Base-by-base conservation (phyloP, 2,329 filamentous ascomycete species). In the Clarireedia sp. region DNA sequence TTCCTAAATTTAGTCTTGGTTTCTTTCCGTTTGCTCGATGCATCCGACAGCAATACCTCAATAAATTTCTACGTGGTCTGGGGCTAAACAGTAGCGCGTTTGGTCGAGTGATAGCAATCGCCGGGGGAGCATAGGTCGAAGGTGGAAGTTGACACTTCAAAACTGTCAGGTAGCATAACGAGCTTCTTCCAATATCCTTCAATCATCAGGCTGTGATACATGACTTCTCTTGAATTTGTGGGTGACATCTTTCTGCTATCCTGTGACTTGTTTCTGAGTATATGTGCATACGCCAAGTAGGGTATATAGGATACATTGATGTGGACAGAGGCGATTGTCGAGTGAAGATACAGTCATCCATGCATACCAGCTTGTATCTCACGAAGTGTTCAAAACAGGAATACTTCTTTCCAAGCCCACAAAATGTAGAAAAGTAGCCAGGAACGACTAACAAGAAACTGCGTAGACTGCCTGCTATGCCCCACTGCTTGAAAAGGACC, bases 71-170 rank as follows among this genome's bases (percentile, higher is more conserved):
- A 63, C 47, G 68, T 68, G 64, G 69, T 68, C 70, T 71, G 69
- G 24, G 72, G 69, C 72, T 72, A 67, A 66, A 72, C 71, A 70
- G 72, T 75, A 74, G 71, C 73, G 71, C 73, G 71, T 72, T 69
- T 70, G 68, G 70, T 72, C 70, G 72, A 74, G 73, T 74, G 72
- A 75, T 66, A 73, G 72, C 69, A 75, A 74, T 71, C 71, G 72
- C 73, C 71, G 73, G 73, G 71, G 70, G 64, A 65, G 69, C 62
- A 70, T 70, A 72, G 68, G 71, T 75, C 73, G 73, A 71, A 73
- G 68, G 56, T 73, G 67, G 68, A 69, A 69, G 67, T 68, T 70
- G 67, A 69, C 68, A 70, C 68, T 69, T 69, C 67, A 67, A 63
- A 69, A 64, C 65, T 68, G 67, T 69, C 67, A 67, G 63, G 60